Percentiles rank a stretch among this genome's conserved stretches.
phyloP scores from a whole-genome alignment of 768 basidiomycete genomes.

The Xerocomus spinulosus region DNA sequence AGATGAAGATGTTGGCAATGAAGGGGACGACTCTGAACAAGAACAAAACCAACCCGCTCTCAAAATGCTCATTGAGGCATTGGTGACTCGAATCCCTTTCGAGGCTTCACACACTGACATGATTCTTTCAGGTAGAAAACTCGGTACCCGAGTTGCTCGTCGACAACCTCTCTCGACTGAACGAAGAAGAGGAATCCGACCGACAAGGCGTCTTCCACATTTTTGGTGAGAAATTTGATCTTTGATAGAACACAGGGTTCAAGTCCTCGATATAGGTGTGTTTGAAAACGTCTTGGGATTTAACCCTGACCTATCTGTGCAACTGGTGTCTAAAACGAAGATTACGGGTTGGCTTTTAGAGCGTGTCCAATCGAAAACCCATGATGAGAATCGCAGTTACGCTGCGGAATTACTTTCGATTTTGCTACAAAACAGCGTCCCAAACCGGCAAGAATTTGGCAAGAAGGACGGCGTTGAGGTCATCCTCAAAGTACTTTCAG shows the following conservation, averaged over 20 bases:
- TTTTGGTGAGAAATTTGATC: slow-evolving; percentile 48
- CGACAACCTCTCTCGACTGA: slow-evolving; percentile 82
- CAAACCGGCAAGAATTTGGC: slow-evolving; percentile 65
- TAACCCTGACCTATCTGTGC: slow-evolving; percentile 67
- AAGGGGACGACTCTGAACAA: slow-evolving; percentile 59
- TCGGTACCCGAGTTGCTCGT: slow-evolving; percentile 86
- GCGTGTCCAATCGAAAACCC: slow-evolving; percentile 64
- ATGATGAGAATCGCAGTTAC: slow-evolving; percentile 91
- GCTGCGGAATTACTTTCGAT: slow-evolving; percentile 93
- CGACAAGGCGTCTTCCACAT: slow-evolving; percentile 90
- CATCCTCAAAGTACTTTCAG: slow-evolving; percentile 73
- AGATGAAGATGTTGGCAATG: slow-evolving; percentile 91
- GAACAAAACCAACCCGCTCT: slow-evolving; percentile 61
- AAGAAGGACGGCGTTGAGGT: slow-evolving; percentile 76
- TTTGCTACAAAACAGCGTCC: slow-evolving; percentile 67
- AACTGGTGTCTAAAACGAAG: slow-evolving; percentile 69
- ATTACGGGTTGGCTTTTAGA: slow-evolving; percentile 76
- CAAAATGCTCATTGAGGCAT: slow-evolving; percentile 65
- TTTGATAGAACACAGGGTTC: background rate
- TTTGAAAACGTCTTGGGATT: slow-evolving; percentile 92
- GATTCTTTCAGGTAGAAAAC: slow-evolving; percentile 59
- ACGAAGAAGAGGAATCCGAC: slow-evolving; percentile 88
- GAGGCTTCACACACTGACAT: slow-evolving; percentile 1
- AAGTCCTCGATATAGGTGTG: slow-evolving; percentile 49
- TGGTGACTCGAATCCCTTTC: slow-evolving; percentile 49